Base-by-base conservation (phyloP, 306 rosid genomes). In the Quillaja saponaria region DNA sequence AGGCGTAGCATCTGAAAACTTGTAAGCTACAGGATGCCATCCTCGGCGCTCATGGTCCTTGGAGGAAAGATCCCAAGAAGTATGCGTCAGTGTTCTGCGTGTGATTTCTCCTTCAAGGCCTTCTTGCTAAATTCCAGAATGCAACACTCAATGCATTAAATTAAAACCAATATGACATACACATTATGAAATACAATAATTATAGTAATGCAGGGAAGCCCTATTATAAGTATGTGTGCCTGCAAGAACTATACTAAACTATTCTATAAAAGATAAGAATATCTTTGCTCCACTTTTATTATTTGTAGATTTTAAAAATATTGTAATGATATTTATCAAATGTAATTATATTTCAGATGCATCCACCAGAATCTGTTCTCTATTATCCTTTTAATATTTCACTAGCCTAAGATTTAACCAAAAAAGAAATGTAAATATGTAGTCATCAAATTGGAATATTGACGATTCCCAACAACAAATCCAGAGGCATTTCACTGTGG, bases 11-110 rank as follows among this genome's bases (percentile, higher is more conserved):
- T 94, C 99, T 61, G 97, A 86, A 75, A 38, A 87, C 70, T 94
- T 94, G 87, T 89, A 94, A 39, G 97, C 80, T 67, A 89, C 76
- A 3, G 99, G 99, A 81, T 94, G 99, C 99, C 99, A 94, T 35
- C 96, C 96, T 10, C 89, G 89, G 13, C 99, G 96, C 52, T 87
- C 85, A 31, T 37, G 84, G 44, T 83, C 91, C 62, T 54, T 81
- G 21, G 95, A 72, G 71, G 95, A 83, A 61, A 89, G 78, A 83
- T 94, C 99, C 99, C 99, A 94, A 3, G 97, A 63, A 17, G 95
- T 73, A 75, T 94, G 90, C 12, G 96, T 79, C 69, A 89, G 59
- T 13, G 99, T 80, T 71, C 99, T 85, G 49, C 91, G 82, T 41
- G 99, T 89, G 57, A 94, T 53, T 73, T 94, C 95, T 48, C 61